Evolutionary conservation across 345 rosid genomes (phyloP), one percentile per base, ranked within the genome.

Genomic region (Pelargonium nanum): DNA sequence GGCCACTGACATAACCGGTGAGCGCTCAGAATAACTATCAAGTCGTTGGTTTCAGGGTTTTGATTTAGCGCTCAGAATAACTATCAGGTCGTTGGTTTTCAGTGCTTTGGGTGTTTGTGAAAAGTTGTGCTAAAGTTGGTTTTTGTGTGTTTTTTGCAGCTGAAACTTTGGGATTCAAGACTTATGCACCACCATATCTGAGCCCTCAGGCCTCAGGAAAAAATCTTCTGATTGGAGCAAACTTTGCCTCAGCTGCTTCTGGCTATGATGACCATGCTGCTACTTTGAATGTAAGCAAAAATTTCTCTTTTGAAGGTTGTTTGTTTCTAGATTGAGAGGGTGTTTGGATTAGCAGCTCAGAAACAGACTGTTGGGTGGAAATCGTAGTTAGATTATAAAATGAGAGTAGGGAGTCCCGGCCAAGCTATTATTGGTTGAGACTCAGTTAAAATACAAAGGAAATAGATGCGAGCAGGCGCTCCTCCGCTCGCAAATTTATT

Each of bases 221-320:
- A 56, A 93, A 81, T 64, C 99, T 93, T 62, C 85, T 93, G n/a
- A 84, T 87, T 57, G 99, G 96, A 70, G 83, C 89, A 56, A 93
- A 87, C 75, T 93, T 89, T 64, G 99, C 97, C 65, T 87, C 97
- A 0, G 97, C 99, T 63, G 99, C 80, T 53, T 79, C 96, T 67
- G 99, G 99, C 44, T 93, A 78, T 45, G 96, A 93, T 65, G 96
- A 89, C 17, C 76, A 65, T 64, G 85, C 94, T 26, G 86, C 99
- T 19, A 4, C n/a, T 19, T 1, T 82, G 48, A 90, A 76, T 57
- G 92, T 90, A 52, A 72, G 68, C 3, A 19, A 50, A 2, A 55
- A 17, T 21, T 26, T 30, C 10, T 30, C 10, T 12, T 30, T 3
- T 30, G 10, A 30, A 30, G 40, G 40, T 6, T 30, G 9, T 28